phyloP scores from a whole-genome alignment of 257 asterid species.

The Penstemon davidsonii region DNA sequence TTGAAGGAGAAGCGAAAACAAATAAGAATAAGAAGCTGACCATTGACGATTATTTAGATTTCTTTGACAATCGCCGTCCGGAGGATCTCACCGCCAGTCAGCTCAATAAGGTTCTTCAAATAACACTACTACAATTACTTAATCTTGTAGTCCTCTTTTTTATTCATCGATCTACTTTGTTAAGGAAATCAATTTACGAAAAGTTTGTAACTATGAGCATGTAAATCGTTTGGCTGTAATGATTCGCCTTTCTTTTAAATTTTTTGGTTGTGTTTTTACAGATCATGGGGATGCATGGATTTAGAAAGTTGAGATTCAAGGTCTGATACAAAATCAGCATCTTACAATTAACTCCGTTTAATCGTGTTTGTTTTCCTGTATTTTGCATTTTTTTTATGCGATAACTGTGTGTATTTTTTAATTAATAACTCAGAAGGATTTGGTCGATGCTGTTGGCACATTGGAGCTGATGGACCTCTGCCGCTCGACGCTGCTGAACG shows the following conservation, averaged over 20 bases:
- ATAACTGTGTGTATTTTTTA: background rate
- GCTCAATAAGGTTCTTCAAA: background rate
- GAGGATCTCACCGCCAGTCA: conserved; percentile 26
- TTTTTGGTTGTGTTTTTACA: conserved; percentile 10
- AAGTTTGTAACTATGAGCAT: background rate
- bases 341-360: background rate
- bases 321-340: conserved; percentile 10
- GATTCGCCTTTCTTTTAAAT: background rate
- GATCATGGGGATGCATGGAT: conserved; percentile 47
- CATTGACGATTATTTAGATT: conserved; percentile 40
- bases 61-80: conserved; percentile 28
- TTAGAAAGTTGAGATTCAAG: conserved; percentile 26
- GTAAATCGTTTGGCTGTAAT: background rate
- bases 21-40: conserved; percentile 26
- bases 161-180: background rate
- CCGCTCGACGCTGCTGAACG: conserved; percentile 55
- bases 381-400: background rate
- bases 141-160: background rate
- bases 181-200: background rate
- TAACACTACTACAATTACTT: background rate
- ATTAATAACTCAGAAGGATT: conserved; percentile 33
- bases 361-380: background rate
- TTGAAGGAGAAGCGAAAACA: conserved; percentile 12
- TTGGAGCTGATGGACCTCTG: conserved; percentile 52
- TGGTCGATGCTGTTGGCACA: conserved; percentile 43